Base-by-base conservation (phyloP, 352 stramenopile species). In the Pythium monospermum region DNA sequence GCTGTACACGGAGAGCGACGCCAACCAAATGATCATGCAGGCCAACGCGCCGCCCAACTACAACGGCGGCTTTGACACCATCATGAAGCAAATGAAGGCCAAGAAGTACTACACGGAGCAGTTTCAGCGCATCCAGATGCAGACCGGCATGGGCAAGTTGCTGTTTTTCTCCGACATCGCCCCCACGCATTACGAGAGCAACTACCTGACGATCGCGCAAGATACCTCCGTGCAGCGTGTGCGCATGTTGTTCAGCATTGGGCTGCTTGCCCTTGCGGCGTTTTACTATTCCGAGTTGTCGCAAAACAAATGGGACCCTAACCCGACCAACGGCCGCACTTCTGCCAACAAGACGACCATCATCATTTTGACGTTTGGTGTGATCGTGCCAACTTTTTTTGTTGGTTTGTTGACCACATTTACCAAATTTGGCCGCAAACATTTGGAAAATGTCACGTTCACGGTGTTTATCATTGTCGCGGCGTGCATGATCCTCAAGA, bases 91-190 rank as follows among this genome's bases (percentile, higher is more conserved):
- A 43, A 88, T 88, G 53, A 81, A 81, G 45, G 76, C 73, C 46
- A 87, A 88, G 49, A 75, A 80, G 40, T 91, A 86, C 59, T 87
- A 83, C 61, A 84, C 74, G 41, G 45, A 78, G 42, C 80, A 91
- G 61, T 91, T 91, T 64, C 76, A 85, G 48, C 73, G 73, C 35
- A 85, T 91, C 52, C 80, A 91, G 63, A 63, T 82, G 55, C 80
- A 87, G 47, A 87, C 78, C 11, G 78, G 70, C 40, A 91, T 91
- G 76, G 64, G 54, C 49, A 67, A 67, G 21, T 60, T 69, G 21
- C 64, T 91, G 19, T 82, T 66, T 39, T 91, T 91, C 61, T 80
- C 66, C 21, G 66, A 85, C 48, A 52, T 77, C 2, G 67, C 56
- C 11, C 75, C 73, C 15, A 76, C 66, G 27, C 70, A 71, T 46